Evolutionary conservation across 345 rosid genomes (phyloP).

Genomic region (Citrus maxima): DNA sequence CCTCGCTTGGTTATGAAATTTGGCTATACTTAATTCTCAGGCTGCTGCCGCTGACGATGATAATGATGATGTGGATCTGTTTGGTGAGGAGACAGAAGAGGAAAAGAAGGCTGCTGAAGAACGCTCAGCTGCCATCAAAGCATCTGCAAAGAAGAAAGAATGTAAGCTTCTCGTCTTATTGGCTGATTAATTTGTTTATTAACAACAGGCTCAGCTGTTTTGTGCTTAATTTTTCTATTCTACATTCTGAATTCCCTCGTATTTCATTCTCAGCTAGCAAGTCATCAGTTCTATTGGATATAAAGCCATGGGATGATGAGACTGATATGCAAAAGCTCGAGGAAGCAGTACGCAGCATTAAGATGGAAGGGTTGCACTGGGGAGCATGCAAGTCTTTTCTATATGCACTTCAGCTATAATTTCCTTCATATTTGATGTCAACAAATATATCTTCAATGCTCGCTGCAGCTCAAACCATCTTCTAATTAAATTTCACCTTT

Average conservation of each 20-base stretch:
- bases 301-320: constrained; percentile 92
- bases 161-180: constrained; percentile 21
- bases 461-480: neutral
- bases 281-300: constrained; percentile 69
- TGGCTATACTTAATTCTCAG: constrained; percentile 22
- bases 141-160: constrained; percentile 59
- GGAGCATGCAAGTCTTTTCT: constrained; percentile 58
- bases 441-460: neutral
- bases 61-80: constrained; percentile 72
- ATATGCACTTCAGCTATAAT: neutral
- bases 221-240: neutral
- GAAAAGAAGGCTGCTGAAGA: constrained; percentile 88
- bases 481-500: neutral
- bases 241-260: neutral
- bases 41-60: constrained; percentile 57
- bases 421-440: neutral
- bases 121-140: constrained; percentile 59
- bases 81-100: constrained; percentile 86
- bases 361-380: constrained; percentile 73
- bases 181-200: neutral
- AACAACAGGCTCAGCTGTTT: neutral
- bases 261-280: constrained; percentile 50
- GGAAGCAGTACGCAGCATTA: constrained; percentile 60
- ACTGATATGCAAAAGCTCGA: constrained; percentile 88
- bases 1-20: neutral